Conservation (phyloP, 306 rosid genomes). For the Biancaea sappan region DNA sequence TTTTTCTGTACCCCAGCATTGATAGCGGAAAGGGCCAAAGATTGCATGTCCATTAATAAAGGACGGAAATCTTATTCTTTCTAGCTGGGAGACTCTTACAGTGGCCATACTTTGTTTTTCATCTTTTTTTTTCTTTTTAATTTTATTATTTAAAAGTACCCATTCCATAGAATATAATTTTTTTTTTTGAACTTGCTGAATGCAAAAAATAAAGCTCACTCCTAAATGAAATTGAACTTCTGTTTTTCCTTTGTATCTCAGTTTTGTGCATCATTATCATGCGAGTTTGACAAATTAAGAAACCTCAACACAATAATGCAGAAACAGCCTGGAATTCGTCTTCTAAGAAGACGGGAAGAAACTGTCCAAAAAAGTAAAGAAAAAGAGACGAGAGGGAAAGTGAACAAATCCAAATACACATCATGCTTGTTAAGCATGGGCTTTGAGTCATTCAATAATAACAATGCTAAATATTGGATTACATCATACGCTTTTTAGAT, state of each 20-base stretch:
- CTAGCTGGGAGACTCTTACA: not conserved
- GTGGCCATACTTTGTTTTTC: no score
- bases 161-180: no score
- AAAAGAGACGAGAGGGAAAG: no score
- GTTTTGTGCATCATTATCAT: not conserved
- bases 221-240: no score
- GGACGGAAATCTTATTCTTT: not conserved
- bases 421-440: not conserved
- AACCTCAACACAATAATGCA: not conserved
- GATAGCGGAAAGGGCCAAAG: not conserved
- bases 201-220: no score
- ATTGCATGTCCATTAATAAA: not conserved
- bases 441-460: not conserved
- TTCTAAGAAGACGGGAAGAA: not conserved
- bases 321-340: slow-evolving; percentile 25
- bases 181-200: no score
- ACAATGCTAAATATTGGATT: not conserved
- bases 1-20: not conserved
- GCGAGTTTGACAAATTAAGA: not conserved
- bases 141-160: no score
- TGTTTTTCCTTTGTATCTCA: no score
- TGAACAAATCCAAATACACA: not conserved
- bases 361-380: no score
- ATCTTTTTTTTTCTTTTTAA: no score
- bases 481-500: not conserved